Base-by-base conservation (phyloP, 129 eudicot genomes). In the Lactuca saligna region DNA sequence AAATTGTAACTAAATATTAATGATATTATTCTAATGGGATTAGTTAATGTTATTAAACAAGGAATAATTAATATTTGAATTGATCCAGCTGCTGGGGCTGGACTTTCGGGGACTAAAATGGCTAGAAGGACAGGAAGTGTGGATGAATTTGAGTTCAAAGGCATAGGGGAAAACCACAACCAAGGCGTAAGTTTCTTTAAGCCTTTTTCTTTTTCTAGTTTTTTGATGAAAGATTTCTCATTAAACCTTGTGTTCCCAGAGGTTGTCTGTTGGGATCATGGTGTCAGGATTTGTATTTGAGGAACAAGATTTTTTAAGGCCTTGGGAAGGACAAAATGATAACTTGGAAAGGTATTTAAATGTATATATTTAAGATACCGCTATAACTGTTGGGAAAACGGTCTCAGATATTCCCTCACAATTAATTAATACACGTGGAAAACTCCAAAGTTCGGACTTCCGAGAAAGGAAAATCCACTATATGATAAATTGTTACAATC, bases 81-180 rank as follows among this genome's bases (percentile, higher is more conserved):
- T 41, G 14, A 65, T 63, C 68, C 76, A 94, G 99, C 97, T 87
- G 99, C 96, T 46, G 99, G 99, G 71, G 99, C 99, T 80, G 97
- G 99, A 74, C 94, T 94, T 64, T 75, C 91, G 7, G 97, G 97
- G 60, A 72, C 79, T 62, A 94, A 89, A 77, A 85, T 87, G 99
- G 99, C 99, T 12, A 83, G 97, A 83, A 89, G 99, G 73, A 89
- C 82, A 0, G 99, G 97, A 56, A 84, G 85, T 65, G 88, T 89
- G 61, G 99, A 94, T 73, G 97, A 94, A 82, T 94, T 94, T 70
- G 96, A 94, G 77, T 89, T 94, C 83, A 83, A 81, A 80, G 84
- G 84, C 69, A 76, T 89, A 33, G 99, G 97, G 50, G 95, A 89
- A 49, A 83, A 80, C 76, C 97, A 85, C 49, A 87, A 85, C 70